Evolutionary conservation across 148 eudicot species (phyloP), one percentile per base, ranked within the genome.

Genomic region (Polygonum maritimum): DNA sequence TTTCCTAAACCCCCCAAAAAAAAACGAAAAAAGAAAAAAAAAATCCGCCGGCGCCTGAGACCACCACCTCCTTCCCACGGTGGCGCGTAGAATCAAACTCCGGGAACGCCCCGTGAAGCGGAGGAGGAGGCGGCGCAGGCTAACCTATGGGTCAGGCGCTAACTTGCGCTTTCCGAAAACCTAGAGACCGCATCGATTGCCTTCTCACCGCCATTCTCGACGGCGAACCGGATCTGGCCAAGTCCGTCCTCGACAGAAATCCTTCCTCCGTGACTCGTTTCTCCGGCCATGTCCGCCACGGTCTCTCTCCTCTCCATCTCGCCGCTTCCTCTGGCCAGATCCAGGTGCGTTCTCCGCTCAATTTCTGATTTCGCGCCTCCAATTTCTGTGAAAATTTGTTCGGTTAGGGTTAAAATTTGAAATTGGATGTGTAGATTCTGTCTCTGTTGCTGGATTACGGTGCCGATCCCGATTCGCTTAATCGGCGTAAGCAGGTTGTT

Each of bases 271-370:
- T 80, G 73, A 14, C 77, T 35, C 44, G 51, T 38, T 60, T 70
- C 11, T 57, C 76, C 65, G 48, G 62, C 15, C 57, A 15, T 22
- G 63, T 9, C 44, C 79, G 55, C 26, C 80, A 58, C 21, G 16
- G 74, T 45, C 79, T 76, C 63, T 73, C 77, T 4, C 63, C 80
- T 31, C 80, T 77, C 7, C 80, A 81, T 26, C 35, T 77, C 11
- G 79, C 77, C 15, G 80, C 83, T 52, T 75, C 80, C 10, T 73
- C 55, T 74, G 82, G 80, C 67, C 83, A 52, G 80, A 81, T 81
- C 80, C 74, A 77, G 83, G 72, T 39, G 22, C 7, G 45, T n/a
- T 69, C 13, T 69, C 2, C 11, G 40, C 35, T 35, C n/a, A 0
- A 13, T 69, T 18, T 19, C n/a, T 69, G 18, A 14, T 39, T 35